Base-by-base conservation (phyloP, 768 basidiomycete species). In the Auriculariales sp. region DNA sequence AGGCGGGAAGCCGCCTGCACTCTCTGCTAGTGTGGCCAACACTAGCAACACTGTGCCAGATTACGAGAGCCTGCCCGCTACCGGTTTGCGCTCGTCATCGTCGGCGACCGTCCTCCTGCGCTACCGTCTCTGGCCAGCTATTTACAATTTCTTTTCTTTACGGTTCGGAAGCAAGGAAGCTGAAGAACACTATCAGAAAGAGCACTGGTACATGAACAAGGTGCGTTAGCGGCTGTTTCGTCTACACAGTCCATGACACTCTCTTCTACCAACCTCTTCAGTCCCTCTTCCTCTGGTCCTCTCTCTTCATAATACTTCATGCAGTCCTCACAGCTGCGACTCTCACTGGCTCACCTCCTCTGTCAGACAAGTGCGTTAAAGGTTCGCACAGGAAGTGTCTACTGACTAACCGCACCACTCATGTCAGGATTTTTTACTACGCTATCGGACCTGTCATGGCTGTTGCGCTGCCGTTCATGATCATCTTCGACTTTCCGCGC, bases 401-500 rank as follows among this genome's bases (percentile, higher is more conserved):
- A 74, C 59, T 76, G 68, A 11, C 68, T n/a, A n/a, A n/a, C n/a
- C n/a, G n/a, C n/a, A n/a, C n/a, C n/a, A n/a, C n/a, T n/a, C n/a
- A n/a, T n/a, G n/a, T n/a, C n/a, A n/a, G n/a, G n/a, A n/a, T n/a
- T n/a, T n/a, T n/a, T n/a, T n/a, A n/a, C n/a, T n/a, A n/a, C n/a
- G n/a, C n/a, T n/a, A n/a, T n/a, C n/a, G 72, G 77, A 2, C 78
- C 84, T 2, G 61, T 65, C 2, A 61, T 83, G 47, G 80, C 75
- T 25, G 61, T 87, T 17, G 81, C 81, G 1, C 64, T 86, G 31
- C 59, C 78, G 27, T 60, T 76, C 46, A 71, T 86, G 69, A 72
- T 87, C 50, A 66, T 81, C 49, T 81, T 75, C 58, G 81, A 89
- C 66, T 79, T 77, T 69, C 86, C 85, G 1, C 70, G 80, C 36